Percentiles rank a stretch among this genome's conserved stretches.
Conservation (phyloP, 2,329 filamentous ascomycete genomes). For the Paecilomyces formosus region DNA sequence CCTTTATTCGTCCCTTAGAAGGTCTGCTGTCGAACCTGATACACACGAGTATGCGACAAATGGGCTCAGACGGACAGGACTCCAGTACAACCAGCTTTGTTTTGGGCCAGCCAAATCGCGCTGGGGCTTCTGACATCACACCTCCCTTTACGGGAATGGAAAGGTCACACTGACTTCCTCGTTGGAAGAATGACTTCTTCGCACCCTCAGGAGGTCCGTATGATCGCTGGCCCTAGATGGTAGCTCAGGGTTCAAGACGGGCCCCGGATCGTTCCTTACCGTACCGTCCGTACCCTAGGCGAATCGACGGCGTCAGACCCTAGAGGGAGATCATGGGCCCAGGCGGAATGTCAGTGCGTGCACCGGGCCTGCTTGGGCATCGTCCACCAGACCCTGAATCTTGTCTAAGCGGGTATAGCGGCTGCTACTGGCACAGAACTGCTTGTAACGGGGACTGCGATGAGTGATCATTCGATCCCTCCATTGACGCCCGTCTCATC, state of each 20-base stretch:
- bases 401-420: background rate
- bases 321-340: conserved; percentile 2
- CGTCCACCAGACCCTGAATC: background rate
- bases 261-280: background rate
- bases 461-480: background rate
- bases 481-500: background rate
- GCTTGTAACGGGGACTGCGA: background rate
- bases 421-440: background rate
- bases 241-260: background rate
- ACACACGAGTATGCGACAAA: background rate
- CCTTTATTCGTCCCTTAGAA: background rate
- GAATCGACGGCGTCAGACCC: background rate
- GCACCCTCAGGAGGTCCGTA: background rate
- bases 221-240: background rate
- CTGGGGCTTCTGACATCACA: background rate
- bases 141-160: background rate
- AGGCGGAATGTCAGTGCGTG: background rate
- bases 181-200: background rate
- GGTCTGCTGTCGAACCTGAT: background rate
- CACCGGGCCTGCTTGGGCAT: background rate
- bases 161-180: background rate
- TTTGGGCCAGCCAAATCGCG: background rate
- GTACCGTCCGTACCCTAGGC: background rate
- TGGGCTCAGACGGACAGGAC: background rate
- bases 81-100: background rate